Base-by-base conservation (phyloP, 805 yeast species). In the Candida anglica region DNA sequence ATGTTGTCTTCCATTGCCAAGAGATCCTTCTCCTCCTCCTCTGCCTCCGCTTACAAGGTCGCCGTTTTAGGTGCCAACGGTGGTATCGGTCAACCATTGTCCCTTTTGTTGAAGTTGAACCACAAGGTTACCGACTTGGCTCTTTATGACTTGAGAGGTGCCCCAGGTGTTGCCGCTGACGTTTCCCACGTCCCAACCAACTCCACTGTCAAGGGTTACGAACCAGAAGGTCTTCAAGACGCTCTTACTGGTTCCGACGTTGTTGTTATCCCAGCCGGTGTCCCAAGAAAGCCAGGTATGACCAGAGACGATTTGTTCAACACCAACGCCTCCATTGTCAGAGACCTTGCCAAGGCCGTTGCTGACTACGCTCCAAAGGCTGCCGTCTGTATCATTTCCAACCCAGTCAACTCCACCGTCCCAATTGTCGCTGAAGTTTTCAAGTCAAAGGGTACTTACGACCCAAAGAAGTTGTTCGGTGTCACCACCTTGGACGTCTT, bases 221-320 rank as follows among this genome's bases (percentile, higher is more conserved):
- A 86, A 39, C 94, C 96, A 49, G 95, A 85, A 45, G 76, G 80
- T 41, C 67, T 87, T 43, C 67, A 72, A 40, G 68, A 66, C 37
- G 95, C 96, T 14, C 68, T 89, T 49, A 66, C 73, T 33, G 88
- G 81, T 32, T 77, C 96, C 33, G 94, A 88, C 51, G 80, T 89
- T 40, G 89, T 89, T 34, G 76, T 89, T 39, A 86, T 89, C 65
- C 96, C 97, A 58, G 97, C 97, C 38, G 97, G 97, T 73, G 94
- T 89, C 39, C 97, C 95, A 73, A 86, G 94, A 79, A 89, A 88
- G 73, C 97, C 97, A 49, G 97, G 97, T 65, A 89, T 89, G 97
- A 86, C 96, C 57, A 85, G 97, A 75, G 97, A 89, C 63, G 97
- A 89, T 61, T 74, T 89, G 54, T 89, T 89, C 81, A 82, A 86